Evolutionary conservation across 768 basidiomycete species (phyloP).

Genomic region (Tylopilus balloui): DNA sequence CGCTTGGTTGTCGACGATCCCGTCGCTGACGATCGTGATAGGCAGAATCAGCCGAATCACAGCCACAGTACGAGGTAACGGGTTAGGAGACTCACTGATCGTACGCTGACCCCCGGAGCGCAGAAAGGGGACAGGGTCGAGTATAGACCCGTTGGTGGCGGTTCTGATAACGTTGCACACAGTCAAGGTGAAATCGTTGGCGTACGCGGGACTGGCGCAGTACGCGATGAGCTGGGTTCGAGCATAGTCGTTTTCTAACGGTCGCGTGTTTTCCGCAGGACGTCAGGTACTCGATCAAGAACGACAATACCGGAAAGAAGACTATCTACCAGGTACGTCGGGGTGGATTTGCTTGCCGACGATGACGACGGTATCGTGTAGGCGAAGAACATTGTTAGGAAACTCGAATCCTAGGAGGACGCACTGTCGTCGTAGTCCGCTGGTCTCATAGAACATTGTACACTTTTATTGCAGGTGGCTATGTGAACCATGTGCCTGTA

Average conservation of each 20-base stretch:
- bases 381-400: slow-evolving; percentile 38
- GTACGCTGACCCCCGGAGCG: not conserved
- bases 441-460: not conserved
- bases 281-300: slow-evolving; percentile 36
- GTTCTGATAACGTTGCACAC: slow-evolving; percentile 36
- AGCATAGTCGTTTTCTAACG: not conserved
- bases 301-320: slow-evolving; percentile 40
- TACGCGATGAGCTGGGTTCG: slow-evolving; percentile 15
- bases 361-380: slow-evolving; percentile 4
- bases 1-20: not conserved
- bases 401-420: slow-evolving; percentile 1
- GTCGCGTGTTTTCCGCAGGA: slow-evolving; percentile 22
- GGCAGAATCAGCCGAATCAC: slow-evolving; percentile 17
- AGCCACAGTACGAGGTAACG: slow-evolving; percentile 24
- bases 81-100: not conserved
- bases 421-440: not conserved
- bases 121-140: slow-evolving; percentile 41
- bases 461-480: not conserved
- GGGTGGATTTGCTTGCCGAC: not conserved
- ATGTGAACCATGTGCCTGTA: too few species aligned
- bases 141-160: slow-evolving; percentile 41
- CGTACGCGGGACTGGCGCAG: slow-evolving; percentile 32
- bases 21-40: slow-evolving; percentile 5
- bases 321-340: slow-evolving; percentile 35
- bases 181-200: slow-evolving; percentile 34